Base-by-base conservation (phyloP, 176 grass and related monocot genomes). In the Oryza australiensis region DNA sequence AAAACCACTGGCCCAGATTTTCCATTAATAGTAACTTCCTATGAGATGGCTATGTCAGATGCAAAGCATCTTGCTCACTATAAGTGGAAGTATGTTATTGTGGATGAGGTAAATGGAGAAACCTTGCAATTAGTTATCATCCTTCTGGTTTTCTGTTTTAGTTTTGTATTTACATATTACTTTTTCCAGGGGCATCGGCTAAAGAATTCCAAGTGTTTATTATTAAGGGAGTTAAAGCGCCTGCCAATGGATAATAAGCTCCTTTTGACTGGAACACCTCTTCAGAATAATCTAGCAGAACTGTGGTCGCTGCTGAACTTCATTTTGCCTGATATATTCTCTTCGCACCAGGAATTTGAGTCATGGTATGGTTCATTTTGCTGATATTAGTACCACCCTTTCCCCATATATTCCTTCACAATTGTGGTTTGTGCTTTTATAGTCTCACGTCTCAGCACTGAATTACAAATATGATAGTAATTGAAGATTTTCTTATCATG, bases 221-320 rank as follows among this genome's bases (percentile, higher is more conserved):
- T 99, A 62, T 71, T 99, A 9, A 82, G 57, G 65, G 96, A 99
- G 85, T 78, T 99, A 27, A 99, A 80, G 68, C 92, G 88, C 62
- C 68, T 99, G 68, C 91, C 92, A 48, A 93, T 95, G 82, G 96
- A 91, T 78, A 99, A 99, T 82, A 99, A 95, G 68, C 91, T 99
- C 45, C 96, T 99, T 88, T 83, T 99, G 40, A 99, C 96, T 33
- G 93, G 96, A 62, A 99, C 96, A 46, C 96, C 96, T 24, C 91
- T 99, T 80, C 96, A 99, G 72, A 99, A 99, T 66, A 99, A 99
- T 83, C 85, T 99, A 45, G 89, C 93, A n/a, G 96, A 99, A 69
- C 91, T 99, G 24, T 99, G 96, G 96, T 99, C 96, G 22, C 86
- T 99, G 26, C 72, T 99, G 85, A 99, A 99, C 72, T 99, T 95